Conservation (phyloP, 768 basidiomycete genomes). For the Leccinum uliginosum region DNA sequence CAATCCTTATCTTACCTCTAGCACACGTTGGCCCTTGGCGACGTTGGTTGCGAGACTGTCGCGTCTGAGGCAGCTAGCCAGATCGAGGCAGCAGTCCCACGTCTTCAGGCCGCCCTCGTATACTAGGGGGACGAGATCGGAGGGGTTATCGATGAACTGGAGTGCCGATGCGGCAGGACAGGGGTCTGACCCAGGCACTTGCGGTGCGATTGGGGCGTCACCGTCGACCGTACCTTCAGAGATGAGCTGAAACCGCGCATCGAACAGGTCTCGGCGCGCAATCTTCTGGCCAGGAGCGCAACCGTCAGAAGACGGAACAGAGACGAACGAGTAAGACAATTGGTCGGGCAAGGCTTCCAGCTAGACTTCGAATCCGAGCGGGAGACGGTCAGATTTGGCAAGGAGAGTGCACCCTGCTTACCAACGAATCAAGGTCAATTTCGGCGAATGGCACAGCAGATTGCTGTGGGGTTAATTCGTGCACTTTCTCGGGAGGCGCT, state of each 20-base stretch:
- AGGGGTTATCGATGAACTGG: constrained; percentile 72
- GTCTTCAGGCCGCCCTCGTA: constrained; percentile 98
- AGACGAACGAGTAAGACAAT: constrained; percentile 78
- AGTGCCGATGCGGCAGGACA: constrained; percentile 34
- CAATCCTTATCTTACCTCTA: constrained; percentile 56
- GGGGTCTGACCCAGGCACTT: constrained; percentile 7
- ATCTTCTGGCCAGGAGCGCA: constrained; percentile 34
- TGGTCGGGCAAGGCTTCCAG: constrained; percentile 61
- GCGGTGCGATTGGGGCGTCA: not conserved
- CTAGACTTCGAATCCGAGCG: constrained; percentile 38
- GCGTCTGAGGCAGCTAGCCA: constrained; percentile 61
- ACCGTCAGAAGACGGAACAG: constrained; percentile 41
- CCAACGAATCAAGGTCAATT: constrained; percentile 28
- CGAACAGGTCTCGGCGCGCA: constrained; percentile 84
- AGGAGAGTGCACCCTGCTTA: constrained; percentile 17
- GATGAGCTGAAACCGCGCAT: constrained; percentile 93
- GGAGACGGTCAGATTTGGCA: constrained; percentile 2
- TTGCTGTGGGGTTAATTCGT: not conserved
- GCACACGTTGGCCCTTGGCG: constrained; percentile 47
- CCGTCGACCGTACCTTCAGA: constrained; percentile 39
- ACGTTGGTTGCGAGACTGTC: constrained; percentile 19
- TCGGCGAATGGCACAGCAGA: constrained; percentile 23
- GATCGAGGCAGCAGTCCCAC: constrained; percentile 93
- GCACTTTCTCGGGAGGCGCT: not conserved
- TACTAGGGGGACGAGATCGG: constrained; percentile 85